Percentiles rank a stretch among this genome's conserved stretches.
phyloP scores from a whole-genome alignment of 78 protist genomes.

The Chrysochromulina tobinii region DNA sequence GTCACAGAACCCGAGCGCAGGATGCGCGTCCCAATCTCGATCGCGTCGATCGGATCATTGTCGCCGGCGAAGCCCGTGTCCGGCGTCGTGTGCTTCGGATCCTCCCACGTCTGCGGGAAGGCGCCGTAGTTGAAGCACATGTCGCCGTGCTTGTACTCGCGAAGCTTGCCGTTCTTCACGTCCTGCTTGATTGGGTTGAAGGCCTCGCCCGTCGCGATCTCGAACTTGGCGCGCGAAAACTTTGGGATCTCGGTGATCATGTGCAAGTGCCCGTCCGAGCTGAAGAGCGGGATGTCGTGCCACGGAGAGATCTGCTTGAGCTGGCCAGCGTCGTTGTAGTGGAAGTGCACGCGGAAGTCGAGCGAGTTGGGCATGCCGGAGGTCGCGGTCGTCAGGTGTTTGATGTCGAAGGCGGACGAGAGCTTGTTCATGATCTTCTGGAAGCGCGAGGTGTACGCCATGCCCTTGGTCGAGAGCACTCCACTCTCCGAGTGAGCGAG shows the following conservation, averaged over 20 bases:
- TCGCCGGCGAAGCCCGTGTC: slow-evolving; percentile 60
- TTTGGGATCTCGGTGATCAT: slow-evolving; percentile 52
- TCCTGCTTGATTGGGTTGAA: slow-evolving; percentile 57
- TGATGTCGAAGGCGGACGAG: background rate
- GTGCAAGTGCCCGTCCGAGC: background rate
- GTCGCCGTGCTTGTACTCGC: slow-evolving; percentile 45
- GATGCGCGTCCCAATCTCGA: slow-evolving; percentile 71
- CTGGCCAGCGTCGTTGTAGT: background rate
- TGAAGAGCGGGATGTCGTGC: slow-evolving; percentile 59
- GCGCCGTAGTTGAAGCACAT: slow-evolving; percentile 83
- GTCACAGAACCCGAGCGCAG: slow-evolving; percentile 73
- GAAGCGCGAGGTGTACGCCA: background rate
- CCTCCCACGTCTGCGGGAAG: slow-evolving; percentile 83
- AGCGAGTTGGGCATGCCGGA: background rate
- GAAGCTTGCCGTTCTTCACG: slow-evolving; percentile 49
- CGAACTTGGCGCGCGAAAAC: slow-evolving; percentile 44
- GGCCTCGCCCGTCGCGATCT: slow-evolving; percentile 27
- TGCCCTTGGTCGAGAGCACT: background rate
- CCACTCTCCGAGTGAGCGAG: background rate
- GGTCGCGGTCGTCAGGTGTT: background rate
- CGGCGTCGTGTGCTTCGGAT: slow-evolving; percentile 48
- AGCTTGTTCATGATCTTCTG: background rate
- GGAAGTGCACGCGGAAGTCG: background rate
- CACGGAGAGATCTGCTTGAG: slow-evolving; percentile 46
- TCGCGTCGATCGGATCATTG: slow-evolving; percentile 88